Conservation (phyloP, 352 stramenopile genomes). For the Aphanomyces astaci region DNA sequence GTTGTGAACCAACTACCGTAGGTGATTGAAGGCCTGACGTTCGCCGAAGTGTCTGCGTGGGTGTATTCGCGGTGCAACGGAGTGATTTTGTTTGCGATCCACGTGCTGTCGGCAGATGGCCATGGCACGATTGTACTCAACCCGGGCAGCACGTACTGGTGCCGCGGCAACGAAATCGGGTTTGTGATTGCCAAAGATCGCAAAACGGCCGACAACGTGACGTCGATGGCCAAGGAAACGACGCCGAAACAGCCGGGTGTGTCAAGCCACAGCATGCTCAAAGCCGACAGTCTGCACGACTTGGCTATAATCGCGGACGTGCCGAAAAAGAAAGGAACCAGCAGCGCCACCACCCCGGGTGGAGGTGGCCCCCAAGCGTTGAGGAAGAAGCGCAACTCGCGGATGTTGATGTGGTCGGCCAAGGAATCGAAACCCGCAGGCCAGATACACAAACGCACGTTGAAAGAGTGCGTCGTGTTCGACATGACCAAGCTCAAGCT, state of each 20-base stretch:
- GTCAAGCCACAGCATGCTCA: slow-evolving; percentile 20
- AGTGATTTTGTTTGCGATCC: slow-evolving; percentile 71
- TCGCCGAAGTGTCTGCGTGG: slow-evolving; percentile 67
- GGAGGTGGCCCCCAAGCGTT: background rate
- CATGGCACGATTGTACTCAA: slow-evolving; percentile 58
- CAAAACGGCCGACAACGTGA: slow-evolving; percentile 41
- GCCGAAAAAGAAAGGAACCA: background rate
- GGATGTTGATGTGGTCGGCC: slow-evolving; percentile 14
- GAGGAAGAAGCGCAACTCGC: slow-evolving; percentile 23
- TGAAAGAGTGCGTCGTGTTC: slow-evolving; percentile 43
- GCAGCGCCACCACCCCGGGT: background rate
- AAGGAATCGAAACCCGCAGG: slow-evolving; percentile 1
- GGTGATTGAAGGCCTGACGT: slow-evolving; percentile 43
- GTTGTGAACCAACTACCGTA: background rate
- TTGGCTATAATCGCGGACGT: background rate
- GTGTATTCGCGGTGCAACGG: slow-evolving; percentile 65
- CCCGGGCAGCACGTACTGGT: slow-evolving; percentile 63
- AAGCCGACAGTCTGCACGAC: slow-evolving; percentile 17
- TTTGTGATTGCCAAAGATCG: slow-evolving; percentile 71
- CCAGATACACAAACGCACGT: slow-evolving; percentile 6
- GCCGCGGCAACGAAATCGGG: slow-evolving; percentile 49
- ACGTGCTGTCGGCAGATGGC: slow-evolving; percentile 26
- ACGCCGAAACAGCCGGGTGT: background rate
- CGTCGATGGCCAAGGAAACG: slow-evolving; percentile 23
- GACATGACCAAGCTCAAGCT: slow-evolving; percentile 45